Base-by-base conservation (phyloP, 306 rosid genomes). In the Fragaria iinumae region DNA sequence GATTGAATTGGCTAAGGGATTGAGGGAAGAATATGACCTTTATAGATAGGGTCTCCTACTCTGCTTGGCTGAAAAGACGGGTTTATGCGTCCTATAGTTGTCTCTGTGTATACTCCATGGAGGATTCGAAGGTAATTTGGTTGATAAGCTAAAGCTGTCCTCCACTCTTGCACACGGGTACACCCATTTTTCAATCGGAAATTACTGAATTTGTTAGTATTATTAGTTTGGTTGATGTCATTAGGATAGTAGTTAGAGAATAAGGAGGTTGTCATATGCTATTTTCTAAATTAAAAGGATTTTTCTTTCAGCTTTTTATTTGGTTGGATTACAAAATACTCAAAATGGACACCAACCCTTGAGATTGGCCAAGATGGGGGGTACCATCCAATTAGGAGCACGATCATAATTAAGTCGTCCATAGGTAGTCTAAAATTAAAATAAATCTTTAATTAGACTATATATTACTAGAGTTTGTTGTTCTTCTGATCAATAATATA, bases 221-320 rank as follows among this genome's bases (percentile, higher is more conserved):
- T 55, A 39, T 73, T 50, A 13, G 4, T 56, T 34, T 74, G 13
- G 43, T 74, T 23, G 55, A 44, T 8, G 62, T 32, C 63, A 73
- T 80, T 59, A 72, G 12, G 75, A n/a, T n/a, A 56, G 32, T 9
- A 55, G 60, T 80, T 80, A 23, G 52, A 45, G 71, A 60, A 47
- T 48, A 69, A 36, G 38, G 36, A 44, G 75, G 67, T 41, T 67
- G 62, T 53, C 53, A 50, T 45, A 8, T 45, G 49, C 10, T 18
- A 18, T 48, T 48, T 48, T 48, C 3, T 1, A 11, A 13, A 48
- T 48, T 48, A 5, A 2, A 47, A 1, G 45, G 60, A 25, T 50
- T 29, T 32, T 50, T 27, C 5, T 50, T 52, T 69, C 45, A 70
- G 7, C 7, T 17, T 17, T 65, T 18, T 20, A 16, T 65, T 34